Percentiles rank a stretch among this genome's conserved stretches.
phyloP scores from a whole-genome alignment of 129 eudicot species.

The Mikania micrantha region DNA sequence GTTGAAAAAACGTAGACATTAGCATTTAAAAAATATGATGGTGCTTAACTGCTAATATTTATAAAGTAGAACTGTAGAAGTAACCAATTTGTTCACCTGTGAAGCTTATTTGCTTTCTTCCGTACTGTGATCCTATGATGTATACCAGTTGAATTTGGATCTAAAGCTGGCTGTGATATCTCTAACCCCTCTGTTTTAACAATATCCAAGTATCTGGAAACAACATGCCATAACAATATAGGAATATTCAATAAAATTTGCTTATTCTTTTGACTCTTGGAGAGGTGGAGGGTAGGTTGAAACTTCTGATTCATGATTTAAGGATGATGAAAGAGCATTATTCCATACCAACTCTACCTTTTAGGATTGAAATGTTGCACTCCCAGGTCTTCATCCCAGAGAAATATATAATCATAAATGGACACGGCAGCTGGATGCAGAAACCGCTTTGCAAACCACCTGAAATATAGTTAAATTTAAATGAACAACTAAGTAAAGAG shows the following conservation, averaged over 20 bases:
- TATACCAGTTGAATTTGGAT: constrained; percentile 91
- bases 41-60: neutral
- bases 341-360: constrained; percentile 44
- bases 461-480: constrained; percentile 8
- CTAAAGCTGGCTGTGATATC: constrained; percentile 97
- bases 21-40: neutral
- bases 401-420: constrained; percentile 81
- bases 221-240: neutral
- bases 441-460: constrained; percentile 99
- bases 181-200: constrained; percentile 75
- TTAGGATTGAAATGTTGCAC: constrained; percentile 76
- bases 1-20: neutral
- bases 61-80: too few relatives aligned
- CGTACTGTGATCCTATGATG: constrained; percentile 93
- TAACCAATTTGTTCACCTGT: constrained; percentile 41
- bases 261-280: neutral
- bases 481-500: neutral
- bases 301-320: neutral
- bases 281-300: neutral
- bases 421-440: constrained; percentile 88
- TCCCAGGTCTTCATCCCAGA: constrained; percentile 98
- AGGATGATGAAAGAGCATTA: neutral
- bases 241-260: neutral
- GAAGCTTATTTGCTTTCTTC: constrained; percentile 45
- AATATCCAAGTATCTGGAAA: constrained; percentile 67